phyloP scores from a whole-genome alignment of 75 land plant species.

The Pinus taeda region DNA sequence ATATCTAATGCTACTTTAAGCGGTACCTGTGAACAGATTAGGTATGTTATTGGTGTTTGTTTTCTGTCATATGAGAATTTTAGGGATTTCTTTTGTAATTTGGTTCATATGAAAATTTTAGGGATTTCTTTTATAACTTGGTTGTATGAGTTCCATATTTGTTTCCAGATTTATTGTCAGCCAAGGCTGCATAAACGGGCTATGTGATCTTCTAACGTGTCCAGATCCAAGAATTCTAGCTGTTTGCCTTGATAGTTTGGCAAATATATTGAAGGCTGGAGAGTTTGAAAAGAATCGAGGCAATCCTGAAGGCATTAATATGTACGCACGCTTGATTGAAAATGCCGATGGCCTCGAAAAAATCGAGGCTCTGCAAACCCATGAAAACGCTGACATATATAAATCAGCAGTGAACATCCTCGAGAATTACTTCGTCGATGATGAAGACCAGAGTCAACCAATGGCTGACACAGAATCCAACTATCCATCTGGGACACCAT shows the following conservation, averaged over 20 bases:
- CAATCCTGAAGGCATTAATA: conserved; percentile 22
- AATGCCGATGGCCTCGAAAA: conserved; percentile 45
- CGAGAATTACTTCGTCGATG: conserved; percentile 29
- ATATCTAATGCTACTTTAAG: conserved; percentile 55
- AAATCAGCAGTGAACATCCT: conserved; percentile 30
- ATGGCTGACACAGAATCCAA: no score
- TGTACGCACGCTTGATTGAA: conserved; percentile 29
- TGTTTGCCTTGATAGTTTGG: conserved; percentile 83
- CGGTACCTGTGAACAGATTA: conserved; percentile 46
- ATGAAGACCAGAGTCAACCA: conserved; percentile 13
- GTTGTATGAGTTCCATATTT: no score
- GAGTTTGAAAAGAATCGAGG: conserved; percentile 74
- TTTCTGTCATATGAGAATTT: neutral
- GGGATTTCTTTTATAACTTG: no score
- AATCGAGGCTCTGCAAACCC: conserved; percentile 38
- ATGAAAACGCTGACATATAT: conserved; percentile 33
- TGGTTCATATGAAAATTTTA: neutral
- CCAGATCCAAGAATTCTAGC: conserved; percentile 74
- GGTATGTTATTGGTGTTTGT: conserved; percentile 14
- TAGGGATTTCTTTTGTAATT: no score
- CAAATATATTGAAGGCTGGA: conserved; percentile 81
- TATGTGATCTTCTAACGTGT: conserved; percentile 84
- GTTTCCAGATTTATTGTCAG: conserved; percentile 50
- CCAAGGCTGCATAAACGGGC: conserved; percentile 84
- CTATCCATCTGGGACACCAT: no score